Percentiles rank a stretch among this genome's conserved stretches.
These are phyloP conservation scores for barley (Hordeum vulgare) DNA, from an alignment of 176 grass and related monocot species.

Conservation along the genomic window MorexV3_pseudomolecules_assembly NC_058520.1:466627550-466628049, in stretches of 20 bases:
- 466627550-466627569: background rate
- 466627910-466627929: constrained; percentile 42
- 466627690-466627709: background rate
- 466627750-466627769: background rate
- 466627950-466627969: constrained; percentile 23
- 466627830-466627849: constrained; percentile 6
- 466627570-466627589: background rate
- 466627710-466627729: constrained; percentile 16
- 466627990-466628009: background rate
- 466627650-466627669: background rate
- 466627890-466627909: background rate
- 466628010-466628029: background rate
- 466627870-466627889: background rate
- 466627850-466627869: background rate
- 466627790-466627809: constrained; percentile 14
- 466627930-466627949: constrained; percentile 28
- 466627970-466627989: background rate
- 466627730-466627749: constrained; percentile 2
- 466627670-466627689: background rate
- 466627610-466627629: constrained; percentile 8
- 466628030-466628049: background rate
- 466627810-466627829: constrained; percentile 22
- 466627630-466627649: constrained; percentile 8
- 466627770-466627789: constrained; percentile 8
- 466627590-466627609: background rate